A percentile compares a stretch with the other conserved stretches of the same genome.
These are phyloP conservation scores for Achaetomium macrosporum DNA, from an alignment of 2,329 filamentous ascomycete genomes.

Conservation along the genomic window DNA sequence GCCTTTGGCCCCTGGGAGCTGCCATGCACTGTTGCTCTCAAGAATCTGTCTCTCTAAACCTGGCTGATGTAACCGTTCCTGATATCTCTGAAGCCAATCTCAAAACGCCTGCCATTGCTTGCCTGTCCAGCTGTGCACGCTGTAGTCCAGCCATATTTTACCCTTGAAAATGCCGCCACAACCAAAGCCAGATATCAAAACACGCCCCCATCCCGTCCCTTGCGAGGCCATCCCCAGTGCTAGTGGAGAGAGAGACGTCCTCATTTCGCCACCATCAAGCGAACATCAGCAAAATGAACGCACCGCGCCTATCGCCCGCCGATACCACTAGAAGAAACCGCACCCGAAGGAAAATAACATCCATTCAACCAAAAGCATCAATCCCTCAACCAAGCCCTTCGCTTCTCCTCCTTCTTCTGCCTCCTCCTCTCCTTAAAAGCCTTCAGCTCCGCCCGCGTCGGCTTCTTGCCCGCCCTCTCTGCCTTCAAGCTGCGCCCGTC, in stretches of 20 bases:
- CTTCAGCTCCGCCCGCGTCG: conserved; percentile 80
- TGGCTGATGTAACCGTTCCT: no score
- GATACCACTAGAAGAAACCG: neutral
- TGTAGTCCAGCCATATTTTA: neutral
- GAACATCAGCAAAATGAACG: no score
- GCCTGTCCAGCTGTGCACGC: neutral
- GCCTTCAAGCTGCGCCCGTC: conserved; percentile 87
- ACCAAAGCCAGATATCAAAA: neutral
- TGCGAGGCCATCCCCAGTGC: neutral
- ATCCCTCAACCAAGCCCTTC: conserved; percentile 83
- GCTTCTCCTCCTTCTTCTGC: conserved; percentile 89
- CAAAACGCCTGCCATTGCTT: conserved; percentile 4
- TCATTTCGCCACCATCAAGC: no score
- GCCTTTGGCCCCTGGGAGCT: no score
- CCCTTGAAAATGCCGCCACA: conserved; percentile 16
- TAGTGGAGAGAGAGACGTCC: neutral
- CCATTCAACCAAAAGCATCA: conserved; percentile 37
- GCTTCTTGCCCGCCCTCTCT: conserved; percentile 78
- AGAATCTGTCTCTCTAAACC: no score
- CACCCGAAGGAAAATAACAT: neutral
- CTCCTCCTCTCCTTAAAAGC: conserved; percentile 85
- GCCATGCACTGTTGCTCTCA: no score
- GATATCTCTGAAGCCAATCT: neutral
- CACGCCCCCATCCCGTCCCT: neutral
- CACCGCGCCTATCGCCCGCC: no score